phyloP scores from a whole-genome alignment of 202 grass and related monocot genomes.

The Panicum virgatum region DNA sequence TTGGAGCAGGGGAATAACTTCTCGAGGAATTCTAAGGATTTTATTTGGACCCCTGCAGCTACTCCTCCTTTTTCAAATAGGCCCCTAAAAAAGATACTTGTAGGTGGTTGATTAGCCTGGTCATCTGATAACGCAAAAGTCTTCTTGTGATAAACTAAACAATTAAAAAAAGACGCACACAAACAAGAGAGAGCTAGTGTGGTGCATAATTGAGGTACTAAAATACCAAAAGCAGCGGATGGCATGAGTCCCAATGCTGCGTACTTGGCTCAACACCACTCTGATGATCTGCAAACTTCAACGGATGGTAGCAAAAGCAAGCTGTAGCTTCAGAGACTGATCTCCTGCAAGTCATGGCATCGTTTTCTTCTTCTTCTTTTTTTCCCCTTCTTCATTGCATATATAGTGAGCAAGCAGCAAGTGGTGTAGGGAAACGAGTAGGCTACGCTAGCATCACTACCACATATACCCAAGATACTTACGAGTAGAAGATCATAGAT shows the following conservation, averaged over 20 bases:
- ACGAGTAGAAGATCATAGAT: no score
- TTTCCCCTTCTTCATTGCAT: background rate
- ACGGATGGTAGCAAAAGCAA: constrained; percentile 32
- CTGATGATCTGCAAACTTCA: background rate
- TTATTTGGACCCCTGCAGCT: background rate
- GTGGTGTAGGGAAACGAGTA: no score
- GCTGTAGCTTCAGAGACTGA: background rate
- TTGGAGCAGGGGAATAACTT: background rate
- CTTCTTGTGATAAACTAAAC: background rate
- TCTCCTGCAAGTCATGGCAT: background rate
- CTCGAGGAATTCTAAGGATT: background rate
- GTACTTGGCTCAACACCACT: background rate
- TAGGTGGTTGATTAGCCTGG: background rate
- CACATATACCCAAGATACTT: no score
- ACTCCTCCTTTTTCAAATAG: background rate
- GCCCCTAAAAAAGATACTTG: background rate
- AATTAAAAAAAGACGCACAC: background rate
- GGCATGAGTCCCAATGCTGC: background rate
- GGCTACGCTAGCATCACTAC: no score
- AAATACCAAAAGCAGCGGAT: background rate
- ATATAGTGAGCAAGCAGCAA: background rate
- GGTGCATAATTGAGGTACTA: constrained; percentile 4
- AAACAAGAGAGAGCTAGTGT: constrained; percentile 9
- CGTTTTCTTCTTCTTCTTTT: no score
- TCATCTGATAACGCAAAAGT: background rate